phyloP scores from a whole-genome alignment of 495 filamentous ascomycete genomes.

The Paragyromitra xinjiangensis region DNA sequence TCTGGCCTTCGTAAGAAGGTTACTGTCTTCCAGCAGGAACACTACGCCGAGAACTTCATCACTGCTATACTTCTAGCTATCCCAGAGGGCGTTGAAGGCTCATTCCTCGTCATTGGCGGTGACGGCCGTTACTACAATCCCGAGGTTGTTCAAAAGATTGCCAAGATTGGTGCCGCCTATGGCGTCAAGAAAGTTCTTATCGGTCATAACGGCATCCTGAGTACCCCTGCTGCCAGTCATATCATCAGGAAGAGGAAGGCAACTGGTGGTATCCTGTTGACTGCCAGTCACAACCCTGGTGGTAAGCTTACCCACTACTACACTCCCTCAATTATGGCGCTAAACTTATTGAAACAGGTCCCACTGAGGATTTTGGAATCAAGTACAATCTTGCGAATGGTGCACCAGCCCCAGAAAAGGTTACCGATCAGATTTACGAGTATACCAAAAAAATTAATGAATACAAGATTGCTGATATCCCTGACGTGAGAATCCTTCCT shows the following conservation, averaged over 20 bases:
- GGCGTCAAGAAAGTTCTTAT: conserved; percentile 98
- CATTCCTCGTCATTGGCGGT: conserved; percentile 95
- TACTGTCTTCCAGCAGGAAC: conserved; percentile 90
- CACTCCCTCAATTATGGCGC: neutral
- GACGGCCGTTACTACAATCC: conserved; percentile 98
- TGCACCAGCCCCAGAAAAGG: conserved; percentile 89
- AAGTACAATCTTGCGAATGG: conserved; percentile 99
- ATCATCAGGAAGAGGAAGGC: conserved; percentile 91
- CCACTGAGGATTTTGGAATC: conserved; percentile 94
- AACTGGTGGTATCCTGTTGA: conserved; percentile 94
- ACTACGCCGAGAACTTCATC: conserved; percentile 96
- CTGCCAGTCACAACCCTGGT: conserved; percentile 97
- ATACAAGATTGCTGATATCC: conserved; percentile 90
- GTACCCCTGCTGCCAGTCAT: conserved; percentile 94
- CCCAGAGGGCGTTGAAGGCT: conserved; percentile 86
- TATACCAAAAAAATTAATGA: conserved; percentile 84
- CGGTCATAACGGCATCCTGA: conserved; percentile 94
- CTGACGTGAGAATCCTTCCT: conserved; percentile 62
- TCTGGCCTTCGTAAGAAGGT: conserved; percentile 99
- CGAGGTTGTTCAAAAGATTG: conserved; percentile 94
- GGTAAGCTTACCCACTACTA: conserved; percentile 67
- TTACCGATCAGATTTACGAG: conserved; percentile 97
- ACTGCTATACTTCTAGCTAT: conserved; percentile 93
- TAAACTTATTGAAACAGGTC: conserved; percentile 67
- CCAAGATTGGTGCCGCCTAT: conserved; percentile 95